These are phyloP conservation scores for Diplodia mutila DNA, from an alignment of 2,329 filamentous ascomycete genomes.

Conservation along the genomic window DNA sequence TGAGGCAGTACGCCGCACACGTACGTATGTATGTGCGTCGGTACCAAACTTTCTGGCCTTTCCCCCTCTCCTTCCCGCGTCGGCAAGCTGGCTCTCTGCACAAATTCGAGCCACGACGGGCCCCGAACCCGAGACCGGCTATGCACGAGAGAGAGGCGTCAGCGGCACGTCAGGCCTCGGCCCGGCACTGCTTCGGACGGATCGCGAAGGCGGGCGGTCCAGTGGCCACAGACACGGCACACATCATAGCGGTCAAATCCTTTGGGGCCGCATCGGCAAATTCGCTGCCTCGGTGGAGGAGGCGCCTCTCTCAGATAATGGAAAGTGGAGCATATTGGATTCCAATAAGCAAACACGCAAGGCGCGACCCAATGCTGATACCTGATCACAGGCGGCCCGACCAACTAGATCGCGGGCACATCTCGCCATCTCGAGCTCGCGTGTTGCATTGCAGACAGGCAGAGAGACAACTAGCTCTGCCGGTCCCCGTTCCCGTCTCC, in stretches of 20 bases:
- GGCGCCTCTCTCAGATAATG: neutral
- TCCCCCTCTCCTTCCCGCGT: neutral
- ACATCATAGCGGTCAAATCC: neutral
- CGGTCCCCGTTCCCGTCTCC: neutral
- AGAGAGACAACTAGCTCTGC: neutral
- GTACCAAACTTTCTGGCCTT: neutral
- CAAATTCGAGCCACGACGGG: neutral
- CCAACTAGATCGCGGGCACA: neutral
- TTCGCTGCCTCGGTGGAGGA: neutral
- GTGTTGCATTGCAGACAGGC: neutral
- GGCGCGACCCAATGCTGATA: neutral
- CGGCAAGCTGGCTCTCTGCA: neutral
- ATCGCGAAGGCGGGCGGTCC: neutral
- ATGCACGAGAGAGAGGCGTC: neutral
- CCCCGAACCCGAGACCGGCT: neutral
- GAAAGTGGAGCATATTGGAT: neutral
- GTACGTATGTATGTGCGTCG: neutral
- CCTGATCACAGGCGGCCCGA: neutral
- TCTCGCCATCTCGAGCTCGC: neutral
- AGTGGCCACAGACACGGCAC: constrained; percentile 1
- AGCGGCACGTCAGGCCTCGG: neutral
- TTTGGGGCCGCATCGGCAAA: neutral
- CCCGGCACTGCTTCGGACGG: constrained; percentile 16
- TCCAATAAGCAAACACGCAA: neutral
- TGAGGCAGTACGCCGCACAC: neutral